phyloP scores from a whole-genome alignment of 768 basidiomycete genomes.

The Mycena indigotica region DNA sequence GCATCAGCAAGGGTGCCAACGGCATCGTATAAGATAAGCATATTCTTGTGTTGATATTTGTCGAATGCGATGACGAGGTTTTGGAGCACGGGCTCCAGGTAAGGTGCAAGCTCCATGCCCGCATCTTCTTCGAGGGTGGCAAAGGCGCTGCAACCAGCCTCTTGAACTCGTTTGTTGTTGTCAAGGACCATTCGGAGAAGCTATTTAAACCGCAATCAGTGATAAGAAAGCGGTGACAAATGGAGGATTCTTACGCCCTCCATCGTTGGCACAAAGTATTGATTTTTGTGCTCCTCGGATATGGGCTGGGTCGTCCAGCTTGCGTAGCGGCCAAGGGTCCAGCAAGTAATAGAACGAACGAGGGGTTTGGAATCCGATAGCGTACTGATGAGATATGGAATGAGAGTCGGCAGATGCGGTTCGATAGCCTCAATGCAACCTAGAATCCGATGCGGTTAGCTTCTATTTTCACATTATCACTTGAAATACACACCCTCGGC shows the following conservation, averaged over 20 bases:
- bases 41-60: conserved; percentile 99
- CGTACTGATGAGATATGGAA: conserved; percentile 91
- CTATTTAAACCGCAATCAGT: conserved; percentile 48
- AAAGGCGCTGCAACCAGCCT: conserved; percentile 98
- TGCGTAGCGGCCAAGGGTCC: conserved; percentile 98
- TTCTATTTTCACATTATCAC: too few species aligned
- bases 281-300: conserved; percentile 84
- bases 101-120: conserved; percentile 84
- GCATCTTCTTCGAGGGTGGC: conserved; percentile 99
- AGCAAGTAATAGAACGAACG: conserved; percentile 97
- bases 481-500: conserved; percentile 83
- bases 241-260: conserved; percentile 71
- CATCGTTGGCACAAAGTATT: conserved; percentile 95
- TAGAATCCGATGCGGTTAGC: too few species aligned
- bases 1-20: conserved; percentile 97
- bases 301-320: conserved; percentile 91
- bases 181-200: conserved; percentile 96
- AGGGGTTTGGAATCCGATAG: conserved; percentile 95
- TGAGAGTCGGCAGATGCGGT: conserved; percentile 89
- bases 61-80: conserved; percentile 96
- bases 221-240: conserved; percentile 7
- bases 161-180: conserved; percentile 98
- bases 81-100: conserved; percentile 90
- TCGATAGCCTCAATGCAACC: conserved; percentile 97
- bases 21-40: conserved; percentile 98